Evolutionary conservation across 306 rosid genomes (phyloP), one percentile per base, ranked within the genome.

Genomic region (Quercus alba): DNA sequence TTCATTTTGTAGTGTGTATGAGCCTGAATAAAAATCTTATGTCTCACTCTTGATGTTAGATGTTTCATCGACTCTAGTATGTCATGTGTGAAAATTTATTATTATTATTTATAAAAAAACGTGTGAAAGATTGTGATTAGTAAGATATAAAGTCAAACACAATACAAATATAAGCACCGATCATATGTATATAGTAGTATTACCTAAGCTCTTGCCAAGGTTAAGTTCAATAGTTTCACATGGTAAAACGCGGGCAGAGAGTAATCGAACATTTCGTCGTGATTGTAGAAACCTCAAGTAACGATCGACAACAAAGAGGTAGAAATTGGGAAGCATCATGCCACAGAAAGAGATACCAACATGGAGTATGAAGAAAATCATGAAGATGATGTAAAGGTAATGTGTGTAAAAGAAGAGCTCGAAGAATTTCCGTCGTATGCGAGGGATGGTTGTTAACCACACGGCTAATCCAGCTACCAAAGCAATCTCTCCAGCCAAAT

Each of bases 361-460:
- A 25, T 92, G 98, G 64, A 94, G 89, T 77, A 90, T 14, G 79
- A 83, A 94, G 94, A 94, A 94, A 41, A 90, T 61, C 0, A 94
- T 11, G 78, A 94, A 94, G 75, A 83, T 13, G 38, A 86, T 84
- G 90, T 92, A 94, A 46, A 94, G 91, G 77, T 94, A 17, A 83
- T 94, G 97, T 49, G 91, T 81, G 85, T 92, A 90, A 44, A 83
- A 89, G 88, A 94, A 94, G 67, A 92, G 81, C 87, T 94, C 94
- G 74, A 92, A 94, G 51, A 64, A 13, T 68, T 87, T 89, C 21
- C 97, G 75, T 68, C 98, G 82, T 13, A 94, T 82, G 5, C 88
- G 54, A 19, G 94, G 91, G 28, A 94, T 72, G 25, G 92, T 80
- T 70, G 91, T 79, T 26, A 78, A 73, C 98, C 98, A 94, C 75